Percentiles rank a stretch among this genome's conserved stretches.
These are phyloP conservation scores for Grigorovia jiainica DNA, from an alignment of 805 yeast genomes.

Conservation along the genomic window DNA sequence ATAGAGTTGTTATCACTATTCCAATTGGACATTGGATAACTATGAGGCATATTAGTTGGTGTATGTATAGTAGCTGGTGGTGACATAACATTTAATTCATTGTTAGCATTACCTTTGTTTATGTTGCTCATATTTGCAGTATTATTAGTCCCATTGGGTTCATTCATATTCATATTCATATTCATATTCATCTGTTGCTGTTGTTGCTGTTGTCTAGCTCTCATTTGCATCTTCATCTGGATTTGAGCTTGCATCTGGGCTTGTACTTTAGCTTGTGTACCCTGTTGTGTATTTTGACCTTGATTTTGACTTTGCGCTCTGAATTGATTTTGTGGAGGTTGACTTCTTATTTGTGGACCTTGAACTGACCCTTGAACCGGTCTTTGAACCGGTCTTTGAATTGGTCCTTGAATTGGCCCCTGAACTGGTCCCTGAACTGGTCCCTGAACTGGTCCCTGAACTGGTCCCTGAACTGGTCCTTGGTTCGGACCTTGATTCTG, in stretches of 20 bases:
- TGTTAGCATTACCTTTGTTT: neutral
- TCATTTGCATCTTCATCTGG: neutral
- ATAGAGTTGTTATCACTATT: neutral
- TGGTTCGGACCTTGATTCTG: neutral
- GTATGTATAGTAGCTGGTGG: neutral
- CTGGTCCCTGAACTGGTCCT: neutral
- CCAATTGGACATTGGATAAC: neutral
- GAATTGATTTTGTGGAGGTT: neutral
- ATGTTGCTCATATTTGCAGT: neutral
- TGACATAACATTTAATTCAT: neutral
- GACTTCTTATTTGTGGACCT: neutral
- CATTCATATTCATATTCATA: too few relatives aligned
- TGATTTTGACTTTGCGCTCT: neutral
- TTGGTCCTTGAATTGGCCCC: neutral
- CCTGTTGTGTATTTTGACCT: neutral
- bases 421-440: neutral
- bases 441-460: neutral
- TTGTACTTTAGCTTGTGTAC: neutral
- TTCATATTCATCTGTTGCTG: neutral
- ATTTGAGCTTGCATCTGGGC: conserved; percentile 1
- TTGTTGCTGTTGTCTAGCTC: conserved; percentile 1
- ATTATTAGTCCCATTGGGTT: neutral
- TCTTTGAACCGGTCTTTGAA: neutral
- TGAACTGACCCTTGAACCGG: neutral
- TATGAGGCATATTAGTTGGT: neutral